These are phyloP conservation scores for Neophaeococcomyces mojaviensis DNA, from an alignment of 2,329 filamentous ascomycete genomes.

Conservation along the genomic window DNA sequence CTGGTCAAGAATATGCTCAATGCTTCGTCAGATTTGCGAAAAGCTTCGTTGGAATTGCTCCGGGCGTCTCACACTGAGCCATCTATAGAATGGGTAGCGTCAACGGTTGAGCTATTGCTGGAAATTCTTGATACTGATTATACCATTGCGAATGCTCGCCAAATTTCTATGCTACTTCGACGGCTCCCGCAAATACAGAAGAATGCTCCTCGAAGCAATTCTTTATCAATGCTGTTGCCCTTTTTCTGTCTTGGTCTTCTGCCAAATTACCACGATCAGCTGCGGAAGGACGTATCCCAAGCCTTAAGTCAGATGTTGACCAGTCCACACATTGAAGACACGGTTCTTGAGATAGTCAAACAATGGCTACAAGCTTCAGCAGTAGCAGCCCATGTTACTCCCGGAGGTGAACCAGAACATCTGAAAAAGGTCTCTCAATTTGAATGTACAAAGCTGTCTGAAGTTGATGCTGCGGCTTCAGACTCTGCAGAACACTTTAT, in stretches of 20 bases:
- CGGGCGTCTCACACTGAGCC: constrained; percentile 47
- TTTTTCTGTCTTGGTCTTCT: constrained; percentile 83
- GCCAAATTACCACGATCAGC: constrained; percentile 72
- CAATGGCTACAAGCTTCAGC: constrained; percentile 55
- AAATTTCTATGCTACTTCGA: constrained; percentile 76
- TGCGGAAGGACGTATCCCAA: constrained; percentile 78
- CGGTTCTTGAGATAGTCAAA: constrained; percentile 65
- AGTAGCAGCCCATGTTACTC: neutral
- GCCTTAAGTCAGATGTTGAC: constrained; percentile 69
- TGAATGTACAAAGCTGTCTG: constrained; percentile 69
- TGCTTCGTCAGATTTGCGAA: constrained; percentile 65
- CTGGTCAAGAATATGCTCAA: constrained; percentile 68
- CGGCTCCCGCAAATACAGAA: constrained; percentile 63
- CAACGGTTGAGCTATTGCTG: constrained; percentile 58
- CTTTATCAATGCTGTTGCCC: constrained; percentile 66
- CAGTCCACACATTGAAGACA: constrained; percentile 62
- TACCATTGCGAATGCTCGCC: constrained; percentile 66
- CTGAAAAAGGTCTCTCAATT: constrained; percentile 58
- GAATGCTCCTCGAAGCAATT: constrained; percentile 50
- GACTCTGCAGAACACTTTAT: neutral
- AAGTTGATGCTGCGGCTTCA: constrained; percentile 34
- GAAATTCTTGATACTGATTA: constrained; percentile 73
- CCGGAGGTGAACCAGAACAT: neutral
- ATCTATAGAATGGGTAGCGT: constrained; percentile 34
- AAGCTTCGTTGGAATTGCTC: constrained; percentile 66